Percentiles rank a stretch among this genome's conserved stretches.
These are phyloP conservation scores for Candida maltosa DNA, from an alignment of 805 yeast genomes.

Conservation along the genomic window DNA sequence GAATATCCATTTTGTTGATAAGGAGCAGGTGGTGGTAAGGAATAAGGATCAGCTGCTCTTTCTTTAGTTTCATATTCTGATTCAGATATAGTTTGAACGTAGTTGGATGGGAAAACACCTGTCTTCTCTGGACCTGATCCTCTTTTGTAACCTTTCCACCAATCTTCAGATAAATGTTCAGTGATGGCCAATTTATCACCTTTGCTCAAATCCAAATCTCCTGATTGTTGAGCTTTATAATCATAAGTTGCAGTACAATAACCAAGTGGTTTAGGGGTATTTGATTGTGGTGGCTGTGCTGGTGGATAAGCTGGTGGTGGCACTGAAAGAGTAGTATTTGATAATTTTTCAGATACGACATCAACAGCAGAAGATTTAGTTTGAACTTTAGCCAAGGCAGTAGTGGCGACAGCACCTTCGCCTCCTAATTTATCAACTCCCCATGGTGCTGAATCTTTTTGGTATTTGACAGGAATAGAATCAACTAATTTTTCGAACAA, in stretches of 20 bases:
- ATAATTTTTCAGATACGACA: slow-evolving; percentile 6
- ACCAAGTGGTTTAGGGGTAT: slow-evolving; percentile 23
- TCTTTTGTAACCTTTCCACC: slow-evolving; percentile 78
- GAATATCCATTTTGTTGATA: not conserved
- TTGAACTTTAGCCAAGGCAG: not conserved
- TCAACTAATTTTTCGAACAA: slow-evolving; percentile 48
- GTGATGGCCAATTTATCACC: slow-evolving; percentile 71
- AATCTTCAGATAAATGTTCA: slow-evolving; percentile 75
- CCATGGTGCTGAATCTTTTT: slow-evolving; percentile 48
- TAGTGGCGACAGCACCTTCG: slow-evolving; percentile 2
- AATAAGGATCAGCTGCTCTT: slow-evolving; percentile 16
- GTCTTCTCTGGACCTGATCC: slow-evolving; percentile 37
- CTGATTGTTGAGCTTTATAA: slow-evolving; percentile 69
- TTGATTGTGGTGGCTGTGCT: slow-evolving; percentile 15
- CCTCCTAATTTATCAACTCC: slow-evolving; percentile 36
- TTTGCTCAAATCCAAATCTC: slow-evolving; percentile 59
- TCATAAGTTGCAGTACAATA: slow-evolving; percentile 68
- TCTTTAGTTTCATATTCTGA: slow-evolving; percentile 21
- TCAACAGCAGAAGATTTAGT: slow-evolving; percentile 1
- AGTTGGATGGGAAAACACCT: slow-evolving; percentile 90
- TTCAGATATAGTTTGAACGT: slow-evolving; percentile 50
- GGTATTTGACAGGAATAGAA: slow-evolving; percentile 57
- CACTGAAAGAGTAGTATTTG: slow-evolving; percentile 4
- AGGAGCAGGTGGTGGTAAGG: not conserved
- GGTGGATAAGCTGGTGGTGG: slow-evolving; percentile 15